Percentiles rank a stretch among this genome's conserved stretches.
Evolutionary conservation across 2,329 filamentous ascomycete species (phyloP).

Genomic region (Ciborinia camelliae): DNA sequence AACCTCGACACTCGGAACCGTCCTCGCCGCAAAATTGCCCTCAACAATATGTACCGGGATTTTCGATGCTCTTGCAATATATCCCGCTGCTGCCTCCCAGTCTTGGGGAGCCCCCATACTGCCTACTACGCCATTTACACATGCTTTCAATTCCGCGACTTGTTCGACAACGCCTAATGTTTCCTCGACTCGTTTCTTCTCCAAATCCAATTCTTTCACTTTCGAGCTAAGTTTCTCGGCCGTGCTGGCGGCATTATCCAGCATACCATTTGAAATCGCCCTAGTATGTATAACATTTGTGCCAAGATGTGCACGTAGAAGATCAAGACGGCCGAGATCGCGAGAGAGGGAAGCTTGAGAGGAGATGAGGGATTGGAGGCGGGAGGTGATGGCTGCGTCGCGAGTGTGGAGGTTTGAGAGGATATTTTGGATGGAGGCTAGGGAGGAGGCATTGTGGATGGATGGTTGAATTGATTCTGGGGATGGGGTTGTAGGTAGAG

Average conservation of each 20-base stretch:
- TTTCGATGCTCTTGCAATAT: slow-evolving; percentile 77
- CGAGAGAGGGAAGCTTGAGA: slow-evolving; percentile 84
- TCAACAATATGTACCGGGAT: slow-evolving; percentile 77
- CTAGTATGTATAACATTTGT: slow-evolving; percentile 82
- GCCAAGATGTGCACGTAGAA: slow-evolving; percentile 82
- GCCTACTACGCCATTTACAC: slow-evolving; percentile 87
- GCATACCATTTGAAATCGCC: slow-evolving; percentile 84
- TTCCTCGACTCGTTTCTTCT: slow-evolving; percentile 87
- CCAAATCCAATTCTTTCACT: slow-evolving; percentile 82
- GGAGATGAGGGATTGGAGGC: slow-evolving; percentile 71
- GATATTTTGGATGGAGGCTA: slow-evolving; percentile 75
- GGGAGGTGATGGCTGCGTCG: slow-evolving; percentile 70
- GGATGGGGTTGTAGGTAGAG: slow-evolving; percentile 22
- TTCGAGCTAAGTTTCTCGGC: slow-evolving; percentile 81
- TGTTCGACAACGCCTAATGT: slow-evolving; percentile 92
- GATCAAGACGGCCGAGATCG: slow-evolving; percentile 81
- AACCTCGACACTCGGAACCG: slow-evolving; percentile 93
- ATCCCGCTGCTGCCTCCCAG: slow-evolving; percentile 94
- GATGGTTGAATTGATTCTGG: slow-evolving; percentile 20
- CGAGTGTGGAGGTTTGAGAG: slow-evolving; percentile 72
- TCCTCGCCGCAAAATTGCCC: slow-evolving; percentile 83
- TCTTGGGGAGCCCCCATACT: slow-evolving; percentile 98
- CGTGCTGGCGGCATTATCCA: slow-evolving; percentile 79
- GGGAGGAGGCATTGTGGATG: slow-evolving; percentile 68
- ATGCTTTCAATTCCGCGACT: slow-evolving; percentile 94